A percentile compares a stretch with the other conserved stretches of the same genome.
phyloP scores from a whole-genome alignment of 1,284 basidiomycete species.

The Malassezia brasiliensis region DNA sequence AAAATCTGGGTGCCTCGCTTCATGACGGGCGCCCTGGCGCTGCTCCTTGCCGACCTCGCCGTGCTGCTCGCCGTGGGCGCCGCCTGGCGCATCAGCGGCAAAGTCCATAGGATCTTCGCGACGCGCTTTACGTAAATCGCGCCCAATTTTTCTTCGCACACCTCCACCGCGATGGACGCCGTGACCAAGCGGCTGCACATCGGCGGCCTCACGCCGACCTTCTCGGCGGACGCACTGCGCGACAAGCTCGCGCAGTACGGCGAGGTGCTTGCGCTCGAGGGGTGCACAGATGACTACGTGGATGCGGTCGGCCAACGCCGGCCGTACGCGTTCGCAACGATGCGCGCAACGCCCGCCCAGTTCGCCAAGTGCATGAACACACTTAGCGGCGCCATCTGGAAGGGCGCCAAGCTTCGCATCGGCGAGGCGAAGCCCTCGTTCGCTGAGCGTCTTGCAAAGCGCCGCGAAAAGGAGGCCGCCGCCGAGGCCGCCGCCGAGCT shows the following conservation, averaged over 20 bases:
- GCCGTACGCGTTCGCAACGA: constrained; percentile 29
- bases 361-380: constrained; percentile 25
- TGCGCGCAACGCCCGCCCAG: constrained; percentile 25
- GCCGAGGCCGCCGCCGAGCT: background rate
- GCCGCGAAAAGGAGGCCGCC: constrained; percentile 16
- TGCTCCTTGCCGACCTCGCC: constrained; percentile 51
- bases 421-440: constrained; percentile 33
- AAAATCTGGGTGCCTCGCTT: constrained; percentile 94
- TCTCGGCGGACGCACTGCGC: constrained; percentile 28
- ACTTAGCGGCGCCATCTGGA: constrained; percentile 40
- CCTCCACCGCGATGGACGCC: background rate
- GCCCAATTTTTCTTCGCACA: background rate
- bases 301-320: constrained; percentile 25
- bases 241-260: constrained; percentile 35
- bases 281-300: constrained; percentile 20
- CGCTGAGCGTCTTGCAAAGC: constrained; percentile 7
- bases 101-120: constrained; percentile 28
- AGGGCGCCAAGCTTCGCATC: constrained; percentile 35
- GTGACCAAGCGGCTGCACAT: constrained; percentile 29
- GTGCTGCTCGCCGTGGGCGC: constrained; percentile 40
- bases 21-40: constrained; percentile 60
- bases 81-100: constrained; percentile 24
- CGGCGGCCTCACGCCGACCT: constrained; percentile 32
- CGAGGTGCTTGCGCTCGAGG: constrained; percentile 25
- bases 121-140: constrained; percentile 18